Base-by-base conservation (phyloP, 768 basidiomycete genomes). In the Boletales sp. region DNA sequence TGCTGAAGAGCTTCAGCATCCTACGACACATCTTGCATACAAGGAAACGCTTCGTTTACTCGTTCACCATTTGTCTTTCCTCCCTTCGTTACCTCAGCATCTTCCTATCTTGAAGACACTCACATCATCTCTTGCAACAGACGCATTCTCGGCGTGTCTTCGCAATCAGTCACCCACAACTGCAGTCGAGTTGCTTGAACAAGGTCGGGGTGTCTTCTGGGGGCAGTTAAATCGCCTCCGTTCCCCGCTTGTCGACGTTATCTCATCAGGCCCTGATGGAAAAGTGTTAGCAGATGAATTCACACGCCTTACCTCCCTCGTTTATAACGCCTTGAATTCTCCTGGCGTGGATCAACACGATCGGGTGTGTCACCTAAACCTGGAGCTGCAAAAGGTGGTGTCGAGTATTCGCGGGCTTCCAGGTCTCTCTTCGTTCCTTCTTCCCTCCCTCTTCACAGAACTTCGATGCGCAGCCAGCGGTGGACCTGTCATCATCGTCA, bases 401-500 rank as follows among this genome's bases (percentile, higher is more conserved):
- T 11, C 14, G 5, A 27, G 57, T 8, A 60, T 63, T 36, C 56
- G 60, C 12, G 21, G 45, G 10, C 24, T 55, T 3, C 38, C 43
- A 27, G 59, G 56, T 4, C 65, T 65, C 43, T 47, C 60, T 11
- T 45, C 55, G 8, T 68, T 67, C 47, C 57, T 69, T 17, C 47
- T 50, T 35, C 64, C 64, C 4, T 44, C 40, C 10, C 50, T 53
- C 14, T 48, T 48, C 17, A 46, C 52, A 2, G 40, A 55, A 17
- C 42, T 64, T 7, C 54, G 52, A 11, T 30, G 19, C 4, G 55
- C 55, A 11, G 59, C 64, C 14, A 44, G 47, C 15, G 50, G 46
- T 10, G 67, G 67, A 13, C 64, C 66, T 3, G 54, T 69, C 17
- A 58, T 70, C 14, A 45, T 74, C 21, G 53, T 72, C 38, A 72